phyloP scores from a whole-genome alignment of 768 basidiomycete species.

The Podaxis rugospora region DNA sequence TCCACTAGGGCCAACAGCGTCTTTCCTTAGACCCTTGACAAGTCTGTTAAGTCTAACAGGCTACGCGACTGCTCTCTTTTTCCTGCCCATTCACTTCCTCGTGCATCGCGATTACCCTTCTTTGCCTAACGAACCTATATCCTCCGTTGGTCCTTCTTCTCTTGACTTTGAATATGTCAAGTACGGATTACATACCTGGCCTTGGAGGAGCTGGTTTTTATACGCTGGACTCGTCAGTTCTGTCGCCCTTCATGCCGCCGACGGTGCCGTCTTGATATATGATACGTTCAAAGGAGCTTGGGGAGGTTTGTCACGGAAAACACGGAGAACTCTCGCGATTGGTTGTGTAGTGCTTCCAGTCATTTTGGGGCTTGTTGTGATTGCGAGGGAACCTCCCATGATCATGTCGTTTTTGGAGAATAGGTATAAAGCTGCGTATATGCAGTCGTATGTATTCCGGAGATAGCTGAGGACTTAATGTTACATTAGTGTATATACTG shows the following conservation, averaged over 20 bases:
- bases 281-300: conserved; percentile 30
- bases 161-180: conserved; percentile 85
- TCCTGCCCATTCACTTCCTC: conserved; percentile 67
- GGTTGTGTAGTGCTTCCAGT: conserved; percentile 44
- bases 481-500: neutral
- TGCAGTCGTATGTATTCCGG: conserved; percentile 6
- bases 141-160: conserved; percentile 64
- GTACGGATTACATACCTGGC: conserved; percentile 58
- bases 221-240: conserved; percentile 60
- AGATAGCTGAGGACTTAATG: neutral
- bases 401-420: conserved; percentile 44
- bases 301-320: conserved; percentile 17
- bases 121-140: conserved; percentile 42
- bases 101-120: conserved; percentile 61
- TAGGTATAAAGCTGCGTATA: conserved; percentile 47
- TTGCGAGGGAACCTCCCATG: conserved; percentile 57
- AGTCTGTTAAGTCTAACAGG: conserved; percentile 58
- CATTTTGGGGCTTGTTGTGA: conserved; percentile 46
- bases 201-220: conserved; percentile 53
- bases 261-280: conserved; percentile 54
- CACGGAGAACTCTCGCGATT: conserved; percentile 23
- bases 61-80: conserved; percentile 49
- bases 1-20: conserved; percentile 14
- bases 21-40: conserved; percentile 23
- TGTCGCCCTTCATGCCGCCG: conserved; percentile 55